Base-by-base conservation (phyloP, 345 rosid species). In the Arabis hirsuta region DNA sequence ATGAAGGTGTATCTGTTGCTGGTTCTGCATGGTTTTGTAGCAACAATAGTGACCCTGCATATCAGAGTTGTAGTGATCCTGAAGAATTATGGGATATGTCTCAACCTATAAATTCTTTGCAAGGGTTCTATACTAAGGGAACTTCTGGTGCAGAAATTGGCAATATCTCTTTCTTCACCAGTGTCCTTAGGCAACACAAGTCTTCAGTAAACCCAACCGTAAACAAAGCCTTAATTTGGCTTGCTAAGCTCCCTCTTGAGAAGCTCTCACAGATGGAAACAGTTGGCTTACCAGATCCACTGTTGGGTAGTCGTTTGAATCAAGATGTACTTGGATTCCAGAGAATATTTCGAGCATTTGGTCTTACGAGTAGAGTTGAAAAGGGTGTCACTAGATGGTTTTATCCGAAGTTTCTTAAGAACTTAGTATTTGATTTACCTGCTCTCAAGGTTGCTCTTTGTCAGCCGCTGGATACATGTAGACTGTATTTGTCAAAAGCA, bases 21-120 rank as follows among this genome's bases (percentile, higher is more conserved):
- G 81, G 76, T 65, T 76, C 84, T 51, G 90, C 91, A 50, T 94
- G 98, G 97, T 91, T 89, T 80, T 94, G 98, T 82, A 86, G 97
- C 81, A 94, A 89, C 96, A 89, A 91, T 80, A 56, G 62, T 61
- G 90, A 94, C 73, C 79, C 88, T 66, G 63, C 72, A 41, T 81
- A 79, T 85, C 90, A 82, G 80, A 84, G 81, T 62, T 94, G 98
- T 73, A 63, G 68, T 52, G 89, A 82, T 76, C 91, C 89, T 53
- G 92, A 94, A 79, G 97, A 94, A 79, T 68, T 74, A 45, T 88
- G 90, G 95, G 97, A 84, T 78, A 78, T 62, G 24, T 72, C 61
- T 65, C 77, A 85, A 56, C 77, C 87, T 10, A 82, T 91, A 69
- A 88, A 88, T 45, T 66, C 80, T 76, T 64, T 95, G 63, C 96